Evolutionary conservation across 805 yeast species (phyloP), one percentile per base, ranked within the genome.

Genomic region (Cyberlindnera mississippiensis): DNA sequence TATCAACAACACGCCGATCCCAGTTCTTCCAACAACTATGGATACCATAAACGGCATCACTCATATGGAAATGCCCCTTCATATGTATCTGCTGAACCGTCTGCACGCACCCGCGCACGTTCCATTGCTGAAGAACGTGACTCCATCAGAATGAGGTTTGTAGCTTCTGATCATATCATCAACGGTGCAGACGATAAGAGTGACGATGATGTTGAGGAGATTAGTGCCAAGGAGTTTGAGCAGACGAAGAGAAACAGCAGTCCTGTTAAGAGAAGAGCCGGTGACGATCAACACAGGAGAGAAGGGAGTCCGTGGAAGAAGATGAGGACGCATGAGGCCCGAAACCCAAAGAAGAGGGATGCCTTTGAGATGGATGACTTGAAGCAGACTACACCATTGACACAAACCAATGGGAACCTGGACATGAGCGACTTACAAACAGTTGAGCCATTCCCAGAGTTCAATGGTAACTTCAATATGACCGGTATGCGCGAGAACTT

Each of bases 401-500:
- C 30, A 7, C 42, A 28, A n/a, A 36, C 33, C 9, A 24, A 31
- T 26, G 40, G 35, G 5, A 15, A 30, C 26, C 31, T 37, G 26
- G 16, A 24, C 5, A 24, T 38, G 39, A 32, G 33, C 27, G 45
- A 35, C 2, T 15, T 48, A 3, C 39, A 44, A 20, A 31, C 37
- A 4, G 38, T 39, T 6, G 34, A 48, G 15, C 48, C 48, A 4
- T n/a, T 46, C n/a, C 40, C 47, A 6, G 45, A 45, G 29, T 37
- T 43, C 4, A 32, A 38, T 19, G 45, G 45, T 4, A 35, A 45
- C 13, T 41, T 41, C 28, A 24, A 45, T 13, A 24, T 41, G 38
- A 26, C 22, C 13, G 30, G 13, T 6, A 30, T 46, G 18, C 32
- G 28, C 3, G 37, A 40, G 19, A 33, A 15, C 10, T 16, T 35